Base-by-base conservation (phyloP, 2,329 filamentous ascomycete species). In the Biscogniauxia sp. region DNA sequence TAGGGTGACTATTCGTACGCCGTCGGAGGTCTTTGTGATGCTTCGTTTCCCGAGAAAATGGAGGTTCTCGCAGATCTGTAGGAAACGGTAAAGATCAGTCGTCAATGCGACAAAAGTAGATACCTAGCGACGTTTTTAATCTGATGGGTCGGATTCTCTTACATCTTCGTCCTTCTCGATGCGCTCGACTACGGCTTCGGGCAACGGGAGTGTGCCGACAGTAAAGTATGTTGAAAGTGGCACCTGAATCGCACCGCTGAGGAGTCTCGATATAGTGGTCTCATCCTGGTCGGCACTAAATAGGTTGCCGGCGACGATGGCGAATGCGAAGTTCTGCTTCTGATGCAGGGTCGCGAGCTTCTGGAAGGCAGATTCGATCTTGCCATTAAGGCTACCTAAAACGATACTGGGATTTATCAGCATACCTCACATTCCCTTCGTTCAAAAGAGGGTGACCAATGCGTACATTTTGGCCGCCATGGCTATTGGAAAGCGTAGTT, bases 191-290 rank as follows among this genome's bases (percentile, higher is more conserved):
- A 97, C 84, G 28, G 80, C 78, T 2, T 81, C 75, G 0, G 95
- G 95, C 5, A 99, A 80, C n/a, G 88, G 78, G 53, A 82, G 82
- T 45, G 81, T 87, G 67, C 91, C 93, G 62, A 97, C 82, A 2
- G 91, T 92, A 74, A 98, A 99, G 78, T 99, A 99, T 8, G 90
- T 96, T 1, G 93, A 88, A 0, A 98, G 79, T 2, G 93, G 88
- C 4, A 98, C 80, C 20, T 81, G 73, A 56, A 96, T 88, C 11
- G 84, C 80, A n/a, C 92, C 92, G 25, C 84, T 77, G 0, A 98
- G 76, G 3, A 99, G 82, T 9, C 84, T 82, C 11, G 81, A 77
- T 5, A 95, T 76, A 9, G 77, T 73, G 13, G 85, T 81, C 50
- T 87, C 80, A 56, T 90, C 83, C 53, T 87, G 81, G 1, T 80